Base-by-base conservation (phyloP, 139 green algal genomes). In the Ulvella scutata region DNA sequence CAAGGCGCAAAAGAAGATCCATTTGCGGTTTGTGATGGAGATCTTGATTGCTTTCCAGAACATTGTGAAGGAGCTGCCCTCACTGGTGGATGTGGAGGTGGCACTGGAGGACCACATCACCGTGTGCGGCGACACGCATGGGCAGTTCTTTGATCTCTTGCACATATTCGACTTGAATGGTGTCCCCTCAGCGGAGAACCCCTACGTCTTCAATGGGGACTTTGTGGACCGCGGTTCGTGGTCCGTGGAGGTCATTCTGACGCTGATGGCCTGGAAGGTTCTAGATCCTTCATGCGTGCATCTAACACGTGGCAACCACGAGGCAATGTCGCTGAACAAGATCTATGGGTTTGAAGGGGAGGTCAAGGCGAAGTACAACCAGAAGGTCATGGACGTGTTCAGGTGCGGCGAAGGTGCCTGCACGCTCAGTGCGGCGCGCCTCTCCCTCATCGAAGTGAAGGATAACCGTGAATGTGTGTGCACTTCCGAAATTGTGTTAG, bases 201-300 rank as follows among this genome's bases (percentile, higher is more conserved):
- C 93, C 4, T 99, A 98, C 87, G 79, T 99, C 3, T 99, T 99
- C 85, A 99, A 99, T 62, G 95, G 94, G 38, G 93, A 98, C 86
- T 98, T 98, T 85, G 94, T 98, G 61, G 95, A 99, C 82, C 88
- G 95, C 35, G 95, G 95, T 7, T 93, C 85, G 13, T 98, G 92
- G 78, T 92, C 83, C 31, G 80, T 91, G 37, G 95, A 99, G 80
- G 89, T 97, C 60, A 97, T 98, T 37, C 74, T 99, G 61, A 89
- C 92, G 9, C 87, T 99, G 79, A 82, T 99, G 38, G 94, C 91
- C 9, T 94, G 88, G 77, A 96, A 96, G 84, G 84, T 82, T 62
- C 76, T 96, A 38, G 86, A 92, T 75, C 94, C 93, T 7, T 28
- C 75, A 0, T 72, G 79, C 75, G 86, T 97, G 82, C 86, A 95